Evolutionary conservation across 345 rosid species (phyloP).

Genomic region (Eucalyptus tenuipes): DNA sequence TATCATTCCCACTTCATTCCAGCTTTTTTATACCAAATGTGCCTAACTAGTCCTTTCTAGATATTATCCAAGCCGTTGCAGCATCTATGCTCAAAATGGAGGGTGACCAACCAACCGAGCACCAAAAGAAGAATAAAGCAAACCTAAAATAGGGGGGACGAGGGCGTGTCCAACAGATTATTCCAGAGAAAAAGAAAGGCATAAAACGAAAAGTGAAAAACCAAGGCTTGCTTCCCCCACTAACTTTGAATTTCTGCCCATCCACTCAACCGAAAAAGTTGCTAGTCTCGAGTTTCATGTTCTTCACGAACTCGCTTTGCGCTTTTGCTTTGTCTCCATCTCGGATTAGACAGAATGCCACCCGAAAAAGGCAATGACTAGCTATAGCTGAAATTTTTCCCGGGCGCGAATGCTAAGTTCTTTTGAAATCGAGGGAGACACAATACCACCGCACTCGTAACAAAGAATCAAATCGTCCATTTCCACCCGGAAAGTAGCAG

Average conservation of each 20-base stretch:
- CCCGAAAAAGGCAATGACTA: background rate
- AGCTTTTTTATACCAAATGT: background rate
- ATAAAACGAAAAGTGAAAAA: background rate
- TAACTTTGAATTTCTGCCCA: background rate
- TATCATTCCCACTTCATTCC: background rate
- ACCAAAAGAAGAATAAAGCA: background rate
- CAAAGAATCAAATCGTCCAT: background rate
- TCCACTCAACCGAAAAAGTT: background rate
- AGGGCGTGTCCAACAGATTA: background rate
- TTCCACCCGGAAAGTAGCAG: background rate
- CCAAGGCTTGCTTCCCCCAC: background rate
- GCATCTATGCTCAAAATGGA: background rate
- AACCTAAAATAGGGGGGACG: background rate
- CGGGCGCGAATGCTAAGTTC: background rate
- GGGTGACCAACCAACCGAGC: background rate
- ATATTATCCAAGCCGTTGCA: background rate
- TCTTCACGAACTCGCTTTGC: background rate
- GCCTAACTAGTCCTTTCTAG: background rate
- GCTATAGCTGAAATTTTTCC: background rate
- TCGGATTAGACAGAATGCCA: background rate
- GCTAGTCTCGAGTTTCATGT: background rate
- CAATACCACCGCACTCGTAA: background rate
- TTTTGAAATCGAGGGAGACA: background rate
- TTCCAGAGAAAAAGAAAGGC: background rate
- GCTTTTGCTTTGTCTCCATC: background rate